phyloP scores from a whole-genome alignment of 441 rosid species.

The Metrosideros polymorpha region DNA sequence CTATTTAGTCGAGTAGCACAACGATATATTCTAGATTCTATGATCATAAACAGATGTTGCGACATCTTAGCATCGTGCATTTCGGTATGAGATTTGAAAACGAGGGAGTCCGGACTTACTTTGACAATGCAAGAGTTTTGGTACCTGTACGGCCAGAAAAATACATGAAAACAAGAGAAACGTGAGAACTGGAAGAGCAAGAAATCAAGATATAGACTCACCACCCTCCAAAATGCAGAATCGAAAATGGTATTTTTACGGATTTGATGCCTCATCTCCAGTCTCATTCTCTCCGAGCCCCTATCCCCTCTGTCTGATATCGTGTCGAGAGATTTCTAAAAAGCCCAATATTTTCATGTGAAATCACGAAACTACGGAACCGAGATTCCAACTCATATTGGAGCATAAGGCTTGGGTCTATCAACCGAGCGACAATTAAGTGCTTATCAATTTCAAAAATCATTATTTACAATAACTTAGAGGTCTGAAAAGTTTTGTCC shows the following conservation, averaged over 20 bases:
- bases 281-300: not conserved
- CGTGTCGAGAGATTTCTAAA: not conserved
- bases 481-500: not conserved
- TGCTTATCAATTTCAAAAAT: not conserved
- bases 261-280: not conserved
- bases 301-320: not conserved
- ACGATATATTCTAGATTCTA: not conserved
- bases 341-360: not conserved
- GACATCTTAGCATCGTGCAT: not conserved
- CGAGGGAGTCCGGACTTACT: not conserved
- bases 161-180: not conserved
- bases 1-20: not conserved
- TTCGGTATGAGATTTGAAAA: not conserved
- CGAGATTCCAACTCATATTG: not conserved
- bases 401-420: not conserved
- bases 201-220: not conserved
- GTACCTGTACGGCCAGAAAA: not conserved
- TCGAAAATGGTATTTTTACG: not conserved
- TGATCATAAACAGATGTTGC: not conserved
- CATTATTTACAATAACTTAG: too few species aligned
- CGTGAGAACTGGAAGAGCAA: not conserved
- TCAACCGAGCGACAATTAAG: not conserved
- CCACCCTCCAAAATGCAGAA: not conserved
- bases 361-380: not conserved
- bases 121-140: not conserved